A percentile compares a stretch with the other conserved stretches of the same genome.
These are phyloP conservation scores for Bothriochloa decipiens DNA, from an alignment of 176 grass and related monocot species.

Conservation along the genomic window DNA sequence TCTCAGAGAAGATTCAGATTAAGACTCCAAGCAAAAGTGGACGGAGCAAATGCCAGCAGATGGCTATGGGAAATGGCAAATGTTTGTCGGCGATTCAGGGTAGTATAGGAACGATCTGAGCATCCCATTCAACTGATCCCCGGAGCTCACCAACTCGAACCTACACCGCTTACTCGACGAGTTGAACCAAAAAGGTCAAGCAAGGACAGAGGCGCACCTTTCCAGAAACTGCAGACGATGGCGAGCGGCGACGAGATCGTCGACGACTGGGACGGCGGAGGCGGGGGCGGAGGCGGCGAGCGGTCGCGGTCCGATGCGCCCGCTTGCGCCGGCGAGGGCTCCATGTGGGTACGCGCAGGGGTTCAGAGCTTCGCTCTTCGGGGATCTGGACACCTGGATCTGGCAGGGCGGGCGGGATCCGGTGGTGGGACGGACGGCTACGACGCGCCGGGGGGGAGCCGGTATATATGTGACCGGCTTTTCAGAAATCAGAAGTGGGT, in stretches of 20 bases:
- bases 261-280: constrained; percentile 37
- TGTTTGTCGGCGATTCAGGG: constrained; percentile 14
- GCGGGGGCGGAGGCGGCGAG: constrained; percentile 51
- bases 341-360: constrained; percentile 36
- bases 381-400: constrained; percentile 54
- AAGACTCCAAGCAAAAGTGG: background rate
- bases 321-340: constrained; percentile 50
- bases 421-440: constrained; percentile 30
- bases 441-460: constrained; percentile 28
- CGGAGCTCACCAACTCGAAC: constrained; percentile 12
- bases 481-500: constrained; percentile 30
- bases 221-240: constrained; percentile 91
- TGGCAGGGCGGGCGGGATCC: constrained; percentile 31
- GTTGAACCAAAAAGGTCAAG: background rate
- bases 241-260: constrained; percentile 73
- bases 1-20: background rate
- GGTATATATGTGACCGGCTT: constrained; percentile 41
- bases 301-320: constrained; percentile 73
- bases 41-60: background rate
- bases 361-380: background rate
- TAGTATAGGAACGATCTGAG: background rate
- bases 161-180: background rate
- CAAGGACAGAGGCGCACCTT: constrained; percentile 55
- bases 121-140: background rate
- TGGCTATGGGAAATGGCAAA: constrained; percentile 6